phyloP scores from a whole-genome alignment of 352 stramenopile species.

The Pythium dissotocum region DNA sequence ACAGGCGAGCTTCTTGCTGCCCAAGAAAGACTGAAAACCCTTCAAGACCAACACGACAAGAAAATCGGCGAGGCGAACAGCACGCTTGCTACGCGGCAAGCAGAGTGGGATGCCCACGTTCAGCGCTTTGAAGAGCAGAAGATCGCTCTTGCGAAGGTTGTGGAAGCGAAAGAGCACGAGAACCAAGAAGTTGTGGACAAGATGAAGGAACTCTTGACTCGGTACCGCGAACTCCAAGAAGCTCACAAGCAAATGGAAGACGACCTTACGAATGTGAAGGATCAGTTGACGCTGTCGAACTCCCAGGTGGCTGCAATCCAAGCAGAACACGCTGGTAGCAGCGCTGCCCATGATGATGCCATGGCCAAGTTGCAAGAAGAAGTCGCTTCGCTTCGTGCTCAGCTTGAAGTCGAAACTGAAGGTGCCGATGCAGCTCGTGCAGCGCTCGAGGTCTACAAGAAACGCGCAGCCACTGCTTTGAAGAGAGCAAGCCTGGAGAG shows the following conservation, averaged over 20 bases:
- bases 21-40: background rate
- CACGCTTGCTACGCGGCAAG: slow-evolving; percentile 1
- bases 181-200: slow-evolving; percentile 37
- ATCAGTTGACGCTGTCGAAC: slow-evolving; percentile 5
- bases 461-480: slow-evolving; percentile 66
- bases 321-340: slow-evolving; percentile 9
- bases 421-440: slow-evolving; percentile 44
- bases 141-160: slow-evolving; percentile 13
- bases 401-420: slow-evolving; percentile 56
- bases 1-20: slow-evolving; percentile 7
- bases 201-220: slow-evolving; percentile 30
- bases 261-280: background rate
- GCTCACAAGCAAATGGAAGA: slow-evolving; percentile 27
- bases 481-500: slow-evolving; percentile 77
- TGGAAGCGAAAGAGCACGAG: slow-evolving; percentile 32
- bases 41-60: background rate
- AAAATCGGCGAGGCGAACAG: background rate
- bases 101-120: background rate
- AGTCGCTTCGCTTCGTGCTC: slow-evolving; percentile 18
- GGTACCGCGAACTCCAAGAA: slow-evolving; percentile 34
- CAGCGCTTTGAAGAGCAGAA: slow-evolving; percentile 26
- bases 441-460: slow-evolving; percentile 82
- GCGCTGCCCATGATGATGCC: slow-evolving; percentile 6
- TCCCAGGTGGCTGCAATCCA: slow-evolving; percentile 12
- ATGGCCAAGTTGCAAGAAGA: slow-evolving; percentile 16